A percentile compares a stretch with the other conserved stretches of the same genome.
Conservation (phyloP, 305 asterid genomes). For the Solanum hybrid region DNA sequence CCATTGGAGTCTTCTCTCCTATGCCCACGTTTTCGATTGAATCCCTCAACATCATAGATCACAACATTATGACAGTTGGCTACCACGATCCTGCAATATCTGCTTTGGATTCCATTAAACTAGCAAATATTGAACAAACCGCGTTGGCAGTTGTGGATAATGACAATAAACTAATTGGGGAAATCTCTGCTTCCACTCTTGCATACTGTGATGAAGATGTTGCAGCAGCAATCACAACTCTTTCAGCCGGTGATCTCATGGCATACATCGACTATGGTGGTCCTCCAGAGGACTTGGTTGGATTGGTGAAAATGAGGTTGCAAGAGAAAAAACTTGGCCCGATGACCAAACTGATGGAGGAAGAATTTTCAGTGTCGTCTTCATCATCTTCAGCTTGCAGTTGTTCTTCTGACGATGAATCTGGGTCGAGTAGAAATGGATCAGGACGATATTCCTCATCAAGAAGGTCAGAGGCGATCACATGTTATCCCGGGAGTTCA, state of each 20-base stretch:
- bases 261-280: conserved; percentile 60
- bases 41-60: conserved; percentile 46
- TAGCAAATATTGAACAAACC: conserved; percentile 39
- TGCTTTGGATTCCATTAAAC: conserved; percentile 30
- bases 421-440: conserved; percentile 16
- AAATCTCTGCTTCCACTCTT: conserved; percentile 57
- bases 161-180: conserved; percentile 46
- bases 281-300: conserved; percentile 59
- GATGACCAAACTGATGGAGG: conserved; percentile 54
- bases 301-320: conserved; percentile 48
- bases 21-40: conserved; percentile 38
- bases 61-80: conserved; percentile 35
- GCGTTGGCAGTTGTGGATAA: conserved; percentile 68
- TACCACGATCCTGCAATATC: conserved; percentile 47
- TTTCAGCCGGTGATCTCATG: conserved; percentile 72
- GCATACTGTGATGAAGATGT: conserved; percentile 64
- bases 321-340: conserved; percentile 39
- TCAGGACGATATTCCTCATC: conserved; percentile 29
- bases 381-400: conserved; percentile 35
- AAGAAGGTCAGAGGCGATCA: conserved; percentile 61
- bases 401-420: conserved; percentile 66
- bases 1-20: conserved; percentile 67
- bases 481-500: conserved; percentile 61
- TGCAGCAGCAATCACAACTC: conserved; percentile 53
- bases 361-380: conserved; percentile 20